Evolutionary conservation across 768 basidiomycete species (phyloP).

Genomic region (Psilocybe sp.): DNA sequence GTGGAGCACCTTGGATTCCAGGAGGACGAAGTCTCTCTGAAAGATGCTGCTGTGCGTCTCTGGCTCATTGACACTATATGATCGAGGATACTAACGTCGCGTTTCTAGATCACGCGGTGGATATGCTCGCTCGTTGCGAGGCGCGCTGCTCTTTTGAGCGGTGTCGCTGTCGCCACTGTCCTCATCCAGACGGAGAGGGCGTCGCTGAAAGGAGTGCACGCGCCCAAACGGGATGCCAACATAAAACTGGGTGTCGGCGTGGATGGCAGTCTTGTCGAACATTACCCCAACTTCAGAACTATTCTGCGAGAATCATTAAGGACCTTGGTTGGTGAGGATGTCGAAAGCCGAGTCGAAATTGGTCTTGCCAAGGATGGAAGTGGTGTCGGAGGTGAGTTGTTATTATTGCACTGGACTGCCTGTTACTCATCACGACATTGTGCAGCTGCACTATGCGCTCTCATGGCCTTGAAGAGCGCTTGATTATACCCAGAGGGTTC

Average conservation of each 20-base stretch:
- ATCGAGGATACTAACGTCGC: not conserved
- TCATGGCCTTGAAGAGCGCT: slow-evolving; percentile 67
- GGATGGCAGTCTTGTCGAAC: slow-evolving; percentile 92
- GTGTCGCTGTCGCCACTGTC: slow-evolving; percentile 83
- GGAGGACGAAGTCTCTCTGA: slow-evolving; percentile 50
- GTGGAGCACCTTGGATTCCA: slow-evolving; percentile 59
- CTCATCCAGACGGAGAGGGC: slow-evolving; percentile 79
- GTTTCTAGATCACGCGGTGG: slow-evolving; percentile 72
- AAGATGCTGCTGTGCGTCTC: slow-evolving; percentile 51
- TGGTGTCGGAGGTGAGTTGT: slow-evolving; percentile 86
- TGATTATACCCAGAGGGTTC: slow-evolving; percentile 1
- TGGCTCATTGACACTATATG: not conserved
- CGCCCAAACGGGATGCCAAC: slow-evolving; percentile 27
- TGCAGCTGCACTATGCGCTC: slow-evolving; percentile 82
- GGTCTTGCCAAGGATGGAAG: slow-evolving; percentile 97
- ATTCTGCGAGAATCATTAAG: slow-evolving; percentile 72
- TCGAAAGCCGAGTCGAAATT: slow-evolving; percentile 78
- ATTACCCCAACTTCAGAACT: slow-evolving; percentile 85
- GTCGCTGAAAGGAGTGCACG: slow-evolving; percentile 39
- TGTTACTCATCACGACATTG: slow-evolving; percentile 7
- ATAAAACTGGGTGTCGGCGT: slow-evolving; percentile 78
- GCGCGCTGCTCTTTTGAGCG: slow-evolving; percentile 82
- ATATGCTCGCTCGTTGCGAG: slow-evolving; percentile 73
- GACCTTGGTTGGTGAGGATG: slow-evolving; percentile 73
- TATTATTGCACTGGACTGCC: not conserved